Base-by-base conservation (phyloP, 2,329 filamentous ascomycete species). In the Penicillium sp. region DNA sequence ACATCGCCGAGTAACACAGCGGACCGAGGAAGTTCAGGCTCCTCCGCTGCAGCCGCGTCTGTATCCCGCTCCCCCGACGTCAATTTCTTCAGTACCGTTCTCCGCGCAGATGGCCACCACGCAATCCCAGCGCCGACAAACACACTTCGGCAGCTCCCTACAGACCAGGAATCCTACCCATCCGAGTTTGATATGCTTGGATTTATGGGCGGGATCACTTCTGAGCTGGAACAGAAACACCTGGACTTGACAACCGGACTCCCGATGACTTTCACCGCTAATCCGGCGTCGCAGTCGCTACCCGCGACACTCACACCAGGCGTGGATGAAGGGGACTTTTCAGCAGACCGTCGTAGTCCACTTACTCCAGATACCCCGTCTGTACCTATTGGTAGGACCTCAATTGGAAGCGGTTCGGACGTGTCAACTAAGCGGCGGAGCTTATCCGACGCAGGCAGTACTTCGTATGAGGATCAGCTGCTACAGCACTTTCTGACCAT, bases 171-270 rank as follows among this genome's bases (percentile, higher is more conserved):
- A 19, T 21, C 29, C 7, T 33, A 59, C 38, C 51, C 52, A 43
- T 15, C 35, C 56, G n/a, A 65, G 66, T 73, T 74, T 52, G 72
- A 74, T 53, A 73, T 74, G 64, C 68, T 73, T n/a, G 63, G 67
- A 3, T 73, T 74, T 40, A 74, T 74, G 51, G 71, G 72, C n/a
- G 72, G 68, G 3, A 72, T 74, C 12, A 73, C 70, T 3, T 72
- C 70, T 3, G 72, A 73, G 42, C 59, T 74, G 25, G 67, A 73
- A 37, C 72, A 73, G 51, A 74, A 71, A 51, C 72, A 74, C 51
- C 57, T 69, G 6, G 69, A 73, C 45, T 53, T 74, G 57, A 69
- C 67, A 0, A 68, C 67, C 31, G 62, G 69, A 0, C 49, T 58
- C 9, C 43, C 58, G 2, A 61, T 60, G 2, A 42, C 53, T 12